Conservation (phyloP, 345 rosid species). For the Noccaea caerulescens region DNA sequence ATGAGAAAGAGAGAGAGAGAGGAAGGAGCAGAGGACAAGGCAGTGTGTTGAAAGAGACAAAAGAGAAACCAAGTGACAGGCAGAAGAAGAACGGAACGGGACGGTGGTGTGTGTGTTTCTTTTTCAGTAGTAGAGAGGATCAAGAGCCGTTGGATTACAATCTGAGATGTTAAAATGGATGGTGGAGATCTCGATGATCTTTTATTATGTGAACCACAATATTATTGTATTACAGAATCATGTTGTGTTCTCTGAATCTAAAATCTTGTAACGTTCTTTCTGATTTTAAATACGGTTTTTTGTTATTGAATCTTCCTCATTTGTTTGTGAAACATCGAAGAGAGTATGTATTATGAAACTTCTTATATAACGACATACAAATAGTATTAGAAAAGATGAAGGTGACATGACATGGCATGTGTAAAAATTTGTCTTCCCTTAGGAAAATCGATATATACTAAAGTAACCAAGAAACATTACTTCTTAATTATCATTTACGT, state of each 20-base stretch:
- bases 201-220: neutral
- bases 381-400: too few relatives aligned
- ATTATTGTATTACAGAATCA: neutral
- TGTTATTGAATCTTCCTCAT: neutral
- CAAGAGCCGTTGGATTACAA: slow-evolving; percentile 48
- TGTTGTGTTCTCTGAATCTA: slow-evolving; percentile 7
- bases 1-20: slow-evolving; percentile 41
- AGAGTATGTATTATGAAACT: neutral
- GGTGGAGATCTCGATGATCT: slow-evolving; percentile 34
- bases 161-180: slow-evolving; percentile 31
- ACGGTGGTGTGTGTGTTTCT: neutral
- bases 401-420: slow-evolving; percentile 21
- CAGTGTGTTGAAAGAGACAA: slow-evolving; percentile 40
- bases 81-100: slow-evolving; percentile 33
- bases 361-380: too few relatives aligned
- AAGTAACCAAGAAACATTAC: too few relatives aligned
- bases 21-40: slow-evolving; percentile 29
- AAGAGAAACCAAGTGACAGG: slow-evolving; percentile 37
- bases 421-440: neutral
- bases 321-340: slow-evolving; percentile 10
- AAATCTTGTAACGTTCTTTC: neutral
- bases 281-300: slow-evolving; percentile 4
- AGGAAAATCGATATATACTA: too few relatives aligned
- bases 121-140: neutral
- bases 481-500: too few relatives aligned